Conservation (phyloP, 2,329 filamentous ascomycete genomes). For the Epichloe glyceriae region DNA sequence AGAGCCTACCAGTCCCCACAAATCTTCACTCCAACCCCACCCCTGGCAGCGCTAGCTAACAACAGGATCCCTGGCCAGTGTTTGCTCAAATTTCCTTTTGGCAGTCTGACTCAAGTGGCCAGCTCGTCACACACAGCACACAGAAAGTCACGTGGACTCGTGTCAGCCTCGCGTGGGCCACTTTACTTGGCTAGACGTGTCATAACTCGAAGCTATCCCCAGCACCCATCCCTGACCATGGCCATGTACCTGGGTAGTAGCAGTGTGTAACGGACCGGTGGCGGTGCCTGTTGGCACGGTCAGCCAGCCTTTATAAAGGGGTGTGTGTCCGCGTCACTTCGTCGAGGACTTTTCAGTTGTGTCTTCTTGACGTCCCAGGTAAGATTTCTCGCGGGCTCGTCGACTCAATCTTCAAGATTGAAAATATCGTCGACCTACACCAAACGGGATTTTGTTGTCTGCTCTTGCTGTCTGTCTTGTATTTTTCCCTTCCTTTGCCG, state of each 20-base stretch:
- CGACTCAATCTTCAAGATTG: background rate
- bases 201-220: slow-evolving; percentile 4
- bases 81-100: background rate
- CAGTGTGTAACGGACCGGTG: background rate
- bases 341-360: background rate
- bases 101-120: background rate
- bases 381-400: background rate
- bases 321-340: background rate
- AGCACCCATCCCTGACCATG: slow-evolving; percentile 1
- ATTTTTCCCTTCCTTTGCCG: background rate
- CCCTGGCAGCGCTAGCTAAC: background rate
- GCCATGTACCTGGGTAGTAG: background rate
- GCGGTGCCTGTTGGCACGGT: background rate
- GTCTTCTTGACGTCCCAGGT: background rate
- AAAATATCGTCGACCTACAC: background rate
- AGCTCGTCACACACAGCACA: background rate
- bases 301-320: background rate
- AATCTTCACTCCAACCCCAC: background rate
- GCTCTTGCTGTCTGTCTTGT: background rate
- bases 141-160: slow-evolving; percentile 5
- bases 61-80: background rate
- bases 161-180: background rate
- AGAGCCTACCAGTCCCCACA: background rate
- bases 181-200: slow-evolving; percentile 7
- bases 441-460: background rate